Evolutionary conservation across 1,139 yeast genomes (phyloP), one percentile per base, ranked within the genome.

Genomic region (Saccharomyces hybrid): DNA sequence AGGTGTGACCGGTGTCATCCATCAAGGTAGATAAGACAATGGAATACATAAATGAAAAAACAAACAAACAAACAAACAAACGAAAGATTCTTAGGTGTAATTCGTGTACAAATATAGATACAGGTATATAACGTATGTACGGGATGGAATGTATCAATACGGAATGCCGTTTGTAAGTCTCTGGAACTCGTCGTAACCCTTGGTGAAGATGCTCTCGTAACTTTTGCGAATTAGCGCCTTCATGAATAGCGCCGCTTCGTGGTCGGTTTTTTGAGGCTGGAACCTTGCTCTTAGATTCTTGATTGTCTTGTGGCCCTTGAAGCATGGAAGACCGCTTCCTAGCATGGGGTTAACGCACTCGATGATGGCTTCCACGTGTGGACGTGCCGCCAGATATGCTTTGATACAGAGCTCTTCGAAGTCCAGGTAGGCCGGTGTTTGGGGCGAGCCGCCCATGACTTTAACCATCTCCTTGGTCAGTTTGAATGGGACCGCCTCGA

Each of bases 151-250:
- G 5, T 11, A 23, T 41, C 51, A 89, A 66, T 90, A 91, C 16
- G 98, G 98, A 70, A 93, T 93, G 58, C 99, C 99, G 67, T 93
- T 93, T 49, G 99, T 93, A 60, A 93, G 69, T 65, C 96, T 79
- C 73, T 95, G 99, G 82, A 95, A 95, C 73, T 91, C 97, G 69
- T 95, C 99, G 70, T 95, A 95, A 23, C 97, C 98, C 71, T 85
- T 87, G 47, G 99, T 93, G 67, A 85, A 89, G 65, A 83, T 75
- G 72, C 96, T 86, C 69, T 91, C 98, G 74, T 84, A 86, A 57
- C 95, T 84, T 74, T 85, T 87, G 60, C 76, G 78, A 58, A 95
- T 85, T 71, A 95, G 79, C 1, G 83, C 79, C 59, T 88, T 78
- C 83, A 95, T 86, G 64, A 78, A 81, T 48, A 76, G 67, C 13